Evolutionary conservation across 495 filamentous ascomycete genomes (phyloP), one percentile per base, ranked within the genome.

Genomic region (Podospora anserina): DNA sequence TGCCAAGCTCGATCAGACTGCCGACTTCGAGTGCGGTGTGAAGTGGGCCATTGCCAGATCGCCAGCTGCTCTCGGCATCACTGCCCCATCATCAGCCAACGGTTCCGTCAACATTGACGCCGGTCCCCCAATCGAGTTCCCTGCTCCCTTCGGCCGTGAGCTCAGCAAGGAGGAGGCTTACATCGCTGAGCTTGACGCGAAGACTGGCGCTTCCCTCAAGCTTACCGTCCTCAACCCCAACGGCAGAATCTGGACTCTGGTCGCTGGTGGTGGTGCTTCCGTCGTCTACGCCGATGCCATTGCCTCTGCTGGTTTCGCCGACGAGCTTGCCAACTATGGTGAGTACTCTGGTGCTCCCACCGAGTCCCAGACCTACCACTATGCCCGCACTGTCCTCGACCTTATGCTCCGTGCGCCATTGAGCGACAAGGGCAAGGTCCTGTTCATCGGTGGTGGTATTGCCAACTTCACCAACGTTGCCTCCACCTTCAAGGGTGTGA

Each of bases 381-480:
- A 99, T 82, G 94, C 95, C 69, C 89, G 90, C 70, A 99, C 95
- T 39, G 92, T 99, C 69, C 85, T 99, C 64, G 95, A 99, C 79
- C 88, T 99, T 68, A 97, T 99, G 95, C 90, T 99, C 66, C 92
- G 96, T 71, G 90, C 94, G 49, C 94, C 96, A 62, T 83, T 85
- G 70, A 85, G 88, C 81, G 87, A 91, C 63, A 90, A 97, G 74
- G 95, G 96, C 84, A 97, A 97, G 88, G 91, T 98, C 66, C 89
- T 99, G 71, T 98, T 99, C 87, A 97, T 99, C 73, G 95, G 95
- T 80, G 95, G 95, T 84, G 95, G 95, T 87, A 99, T 99, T 88
- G 95, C 95, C 85, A 99, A 99, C 90, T 99, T 99, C 86, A 99
- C 95, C 82, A 85, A 93, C 81, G 91, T 99, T 60, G 95, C 96